A percentile compares a stretch with the other conserved stretches of the same genome.
Conservation (phyloP, 192 early-diverging fungal genomes). For the Coemansia sp. region DNA sequence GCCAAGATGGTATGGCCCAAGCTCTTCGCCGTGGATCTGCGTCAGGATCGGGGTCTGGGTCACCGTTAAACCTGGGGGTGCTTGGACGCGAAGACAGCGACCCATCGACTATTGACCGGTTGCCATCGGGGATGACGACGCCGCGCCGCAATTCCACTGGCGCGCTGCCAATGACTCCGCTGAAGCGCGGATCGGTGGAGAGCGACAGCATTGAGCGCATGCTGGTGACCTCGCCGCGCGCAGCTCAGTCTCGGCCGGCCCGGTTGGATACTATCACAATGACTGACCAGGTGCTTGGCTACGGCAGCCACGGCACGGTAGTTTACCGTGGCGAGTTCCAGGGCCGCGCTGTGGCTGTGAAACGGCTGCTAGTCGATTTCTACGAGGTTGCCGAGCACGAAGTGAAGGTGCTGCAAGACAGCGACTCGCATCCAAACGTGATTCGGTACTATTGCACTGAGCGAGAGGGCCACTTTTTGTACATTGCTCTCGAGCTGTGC, state of each 20-base stretch:
- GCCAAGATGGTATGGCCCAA: background rate
- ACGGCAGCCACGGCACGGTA: conserved; percentile 96
- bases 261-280: conserved; percentile 61
- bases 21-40: conserved; percentile 30
- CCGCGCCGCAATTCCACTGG: conserved; percentile 54
- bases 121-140: conserved; percentile 32
- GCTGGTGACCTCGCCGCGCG: conserved; percentile 13
- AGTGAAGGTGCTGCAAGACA: conserved; percentile 88
- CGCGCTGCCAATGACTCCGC: conserved; percentile 38
- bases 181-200: conserved; percentile 24
- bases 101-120: conserved; percentile 37
- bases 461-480: conserved; percentile 86
- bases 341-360: conserved; percentile 90
- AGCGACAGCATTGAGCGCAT: conserved; percentile 18
- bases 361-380: conserved; percentile 91
- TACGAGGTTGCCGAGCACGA: conserved; percentile 96
- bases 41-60: conserved; percentile 17
- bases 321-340: conserved; percentile 95
- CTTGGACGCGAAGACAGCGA: conserved; percentile 42
- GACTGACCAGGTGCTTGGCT: conserved; percentile 69
- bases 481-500: conserved; percentile 96
- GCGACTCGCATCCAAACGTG: conserved; percentile 95
- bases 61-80: conserved; percentile 23
- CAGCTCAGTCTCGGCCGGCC: conserved; percentile 22
- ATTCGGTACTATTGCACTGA: conserved; percentile 94